Evolutionary conservation across 495 filamentous ascomycete species (phyloP), one percentile per base, ranked within the genome.

Genomic region (Entonaema liquescens): DNA sequence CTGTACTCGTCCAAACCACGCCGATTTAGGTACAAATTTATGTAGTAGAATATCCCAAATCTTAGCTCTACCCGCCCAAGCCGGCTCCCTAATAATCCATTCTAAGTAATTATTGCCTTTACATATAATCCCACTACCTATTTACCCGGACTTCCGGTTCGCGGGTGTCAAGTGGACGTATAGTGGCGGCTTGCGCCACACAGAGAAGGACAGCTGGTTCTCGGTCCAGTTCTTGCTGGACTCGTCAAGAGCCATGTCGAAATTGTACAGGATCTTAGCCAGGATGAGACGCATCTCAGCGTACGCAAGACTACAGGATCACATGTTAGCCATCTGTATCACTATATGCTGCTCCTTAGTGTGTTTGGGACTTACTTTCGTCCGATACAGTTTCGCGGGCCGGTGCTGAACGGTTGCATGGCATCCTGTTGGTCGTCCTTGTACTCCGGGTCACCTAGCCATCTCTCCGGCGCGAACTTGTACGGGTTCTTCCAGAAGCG

Each of bases 331-430:
- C 65, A 26, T 52, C 21, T 4, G 12, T 52, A n/a, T n/a, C 21
- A n/a, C n/a, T 42, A 42, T 12, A 5, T 13, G 3, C 9, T 13
- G n/a, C n/a, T n/a, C n/a, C n/a, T n/a, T 42, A 19, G 31, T 29
- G 12, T 2, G 2, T 8, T n/a, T 29, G 19, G 1, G 15, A 80
- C 84, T 72, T 77, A 87, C 85, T 85, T 83, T 62, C 80, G 78
- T 5, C 87, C 88, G 57, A 88, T 79, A 52, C 88, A 90, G 53
- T 84, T 82, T 21, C 87, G 67, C 0, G 83, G 84, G 0, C 89
- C 88, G 23, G 81, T n/a, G 38, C 79, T 79, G 47, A 90, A 91
- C 1, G 87, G 82, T 47, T 86, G 81, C 49, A 85, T 74, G 7
- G 81, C 83, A n/a, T 82, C 78, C 13, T 73, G 72, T 4, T 77